Base-by-base conservation (phyloP, 345 rosid genomes). In the Populus euphratica region DNA sequence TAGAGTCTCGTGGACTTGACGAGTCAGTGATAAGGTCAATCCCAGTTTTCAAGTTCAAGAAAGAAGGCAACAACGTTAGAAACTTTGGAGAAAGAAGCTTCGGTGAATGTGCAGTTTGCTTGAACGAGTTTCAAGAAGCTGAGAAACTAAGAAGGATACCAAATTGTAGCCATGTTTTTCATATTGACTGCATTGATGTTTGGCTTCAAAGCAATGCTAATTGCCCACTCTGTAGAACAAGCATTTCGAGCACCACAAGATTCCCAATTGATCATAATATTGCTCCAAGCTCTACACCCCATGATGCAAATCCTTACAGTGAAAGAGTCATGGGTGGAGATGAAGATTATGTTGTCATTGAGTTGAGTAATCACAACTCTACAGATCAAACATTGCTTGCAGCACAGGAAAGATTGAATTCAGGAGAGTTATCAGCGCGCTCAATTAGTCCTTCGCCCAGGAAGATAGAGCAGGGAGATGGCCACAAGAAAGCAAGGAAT, bases 131-230 rank as follows among this genome's bases (percentile, higher is more conserved):
- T 78, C 88, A 87, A 70, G 97, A 91, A 67, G 87, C 91, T 3
- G 98, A 95, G 87, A 93, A 85, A 80, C 86, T 93, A 5, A 86
- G 89, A 74, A 84, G 81, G 44, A 86, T 95, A 27, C 99, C 99
- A 6, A 89, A 83, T 13, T 95, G 99, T 47, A 61, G 79, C 82
- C 99, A 95, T 82, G 88, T 91, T 56, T 95, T 95, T 62, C 99
- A 95, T 72, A 91, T 95, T 2, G 98, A 95, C 72, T 95, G 97
- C 86, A 91, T 95, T 66, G 99, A 93, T 81, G 78, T 90, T 68
- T 95, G 99, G 98, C 98, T 95, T 56, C 99, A 93, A 79, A 89
- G 73, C 89, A 91, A 91, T 74, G 91, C 94, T 1, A 94, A 91
- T 70, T 94, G 99, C 73, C 99, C 99, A 5, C 84, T 94, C 63